A percentile compares a stretch with the other conserved stretches of the same genome.
Evolutionary conservation across 192 early-diverging fungal genomes (phyloP).

Genomic region (Kickxella alabastrina): DNA sequence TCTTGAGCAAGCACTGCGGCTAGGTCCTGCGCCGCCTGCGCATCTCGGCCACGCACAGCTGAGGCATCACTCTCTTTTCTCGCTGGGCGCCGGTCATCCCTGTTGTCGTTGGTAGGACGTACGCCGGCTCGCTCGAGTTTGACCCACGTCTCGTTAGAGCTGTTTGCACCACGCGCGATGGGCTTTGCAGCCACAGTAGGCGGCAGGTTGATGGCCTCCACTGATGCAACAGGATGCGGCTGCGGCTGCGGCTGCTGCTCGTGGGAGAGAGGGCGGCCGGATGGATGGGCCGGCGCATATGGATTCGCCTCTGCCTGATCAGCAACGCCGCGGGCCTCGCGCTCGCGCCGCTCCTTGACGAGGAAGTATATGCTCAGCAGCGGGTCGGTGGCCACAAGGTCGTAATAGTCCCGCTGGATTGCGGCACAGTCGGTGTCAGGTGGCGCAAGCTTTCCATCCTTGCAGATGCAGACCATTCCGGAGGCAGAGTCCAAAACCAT

Average conservation of each 20-base stretch:
- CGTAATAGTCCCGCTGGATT: conserved; percentile 46
- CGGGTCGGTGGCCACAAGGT: conserved; percentile 58
- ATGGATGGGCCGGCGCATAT: background rate
- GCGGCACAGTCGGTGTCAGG: conserved; percentile 46
- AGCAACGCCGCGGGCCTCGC: conserved; percentile 35
- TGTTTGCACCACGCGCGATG: background rate
- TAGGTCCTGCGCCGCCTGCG: conserved; percentile 18
- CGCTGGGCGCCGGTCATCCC: background rate
- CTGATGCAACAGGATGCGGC: too few species aligned
- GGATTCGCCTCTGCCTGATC: background rate
- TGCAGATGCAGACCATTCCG: conserved; percentile 38
- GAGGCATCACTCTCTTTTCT: background rate
- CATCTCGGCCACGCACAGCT: conserved; percentile 2
- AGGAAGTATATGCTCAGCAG: conserved; percentile 84
- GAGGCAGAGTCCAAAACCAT: conserved; percentile 27
- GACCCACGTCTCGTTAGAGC: conserved; percentile 26
- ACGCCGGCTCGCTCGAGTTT: conserved; percentile 35
- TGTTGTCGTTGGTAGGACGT: conserved; percentile 3
- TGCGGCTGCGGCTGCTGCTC: background rate
- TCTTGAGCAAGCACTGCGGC: conserved; percentile 6
- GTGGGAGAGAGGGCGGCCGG: too few species aligned
- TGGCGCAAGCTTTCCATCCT: conserved; percentile 39
- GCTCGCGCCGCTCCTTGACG: conserved; percentile 68
- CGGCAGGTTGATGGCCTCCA: too few species aligned
- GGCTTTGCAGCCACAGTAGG: background rate